Evolutionary conservation across 805 yeast species (phyloP).

Genomic region (Candida golubevii): DNA sequence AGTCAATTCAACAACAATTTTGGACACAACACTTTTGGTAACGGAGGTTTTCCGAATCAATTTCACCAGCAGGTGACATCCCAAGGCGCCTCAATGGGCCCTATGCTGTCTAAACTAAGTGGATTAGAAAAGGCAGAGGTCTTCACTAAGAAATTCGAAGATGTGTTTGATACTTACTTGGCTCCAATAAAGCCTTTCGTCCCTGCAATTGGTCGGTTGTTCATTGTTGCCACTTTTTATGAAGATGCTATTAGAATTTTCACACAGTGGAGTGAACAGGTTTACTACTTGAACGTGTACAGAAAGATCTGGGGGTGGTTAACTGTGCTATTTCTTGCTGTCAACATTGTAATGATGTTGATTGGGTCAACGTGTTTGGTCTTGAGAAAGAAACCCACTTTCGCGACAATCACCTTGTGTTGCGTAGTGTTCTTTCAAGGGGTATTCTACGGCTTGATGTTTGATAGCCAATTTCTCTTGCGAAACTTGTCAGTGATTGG

Average conservation of each 20-base stretch:
- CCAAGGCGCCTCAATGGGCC: conserved; percentile 18
- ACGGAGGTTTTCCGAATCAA: conserved; percentile 9
- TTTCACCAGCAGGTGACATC: conserved; percentile 11
- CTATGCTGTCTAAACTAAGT: conserved; percentile 25
- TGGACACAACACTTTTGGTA: conserved; percentile 23
- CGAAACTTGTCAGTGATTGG: conserved; percentile 90
- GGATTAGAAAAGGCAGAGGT: conserved; percentile 44
- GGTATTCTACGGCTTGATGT: conserved; percentile 77
- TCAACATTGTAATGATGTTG: conserved; percentile 67
- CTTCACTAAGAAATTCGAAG: conserved; percentile 52
- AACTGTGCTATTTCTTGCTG: conserved; percentile 63
- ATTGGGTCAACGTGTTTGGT: conserved; percentile 69
- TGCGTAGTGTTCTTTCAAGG: conserved; percentile 80
- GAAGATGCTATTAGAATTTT: conserved; percentile 84
- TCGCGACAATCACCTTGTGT: conserved; percentile 66
- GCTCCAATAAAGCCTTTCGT: conserved; percentile 64
- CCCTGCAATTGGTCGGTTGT: conserved; percentile 82
- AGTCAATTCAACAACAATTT: conserved; percentile 40
- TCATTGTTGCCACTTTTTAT: conserved; percentile 88
- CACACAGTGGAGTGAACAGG: conserved; percentile 89
- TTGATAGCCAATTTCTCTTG: conserved; percentile 75
- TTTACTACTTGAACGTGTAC: conserved; percentile 73
- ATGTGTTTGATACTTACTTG: conserved; percentile 45
- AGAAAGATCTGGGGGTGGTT: conserved; percentile 76
- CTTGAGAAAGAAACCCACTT: conserved; percentile 59